Percentiles rank a stretch among this genome's conserved stretches.
Conservation (phyloP, 805 yeast genomes). For the Wickerhamiella nectarea region DNA sequence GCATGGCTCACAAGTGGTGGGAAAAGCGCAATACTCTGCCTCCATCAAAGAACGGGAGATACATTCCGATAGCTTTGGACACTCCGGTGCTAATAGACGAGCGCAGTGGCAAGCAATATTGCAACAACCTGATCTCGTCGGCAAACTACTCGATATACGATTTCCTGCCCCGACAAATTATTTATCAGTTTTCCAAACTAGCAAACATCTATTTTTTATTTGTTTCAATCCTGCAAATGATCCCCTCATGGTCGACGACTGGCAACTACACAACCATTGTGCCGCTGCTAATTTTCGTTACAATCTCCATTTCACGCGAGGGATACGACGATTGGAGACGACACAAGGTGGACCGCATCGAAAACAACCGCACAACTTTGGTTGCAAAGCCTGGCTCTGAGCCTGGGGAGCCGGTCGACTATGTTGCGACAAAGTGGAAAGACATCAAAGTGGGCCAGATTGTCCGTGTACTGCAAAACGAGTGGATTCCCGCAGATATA, state of each 20-base stretch:
- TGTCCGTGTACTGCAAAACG: conserved; percentile 57
- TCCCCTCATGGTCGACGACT: conserved; percentile 95
- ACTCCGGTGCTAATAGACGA: conserved; percentile 40
- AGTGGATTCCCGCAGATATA: conserved; percentile 90
- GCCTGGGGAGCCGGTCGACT: conserved; percentile 16
- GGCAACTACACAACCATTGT: conserved; percentile 90
- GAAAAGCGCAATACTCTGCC: conserved; percentile 22
- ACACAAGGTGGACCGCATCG: conserved; percentile 72
- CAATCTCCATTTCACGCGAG: conserved; percentile 81
- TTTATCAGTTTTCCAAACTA: conserved; percentile 82
- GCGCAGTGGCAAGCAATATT: conserved; percentile 47
- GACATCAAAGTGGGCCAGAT: conserved; percentile 80
- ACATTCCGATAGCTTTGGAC: conserved; percentile 41
- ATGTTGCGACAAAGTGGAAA: conserved; percentile 45
- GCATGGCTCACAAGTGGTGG: conserved; percentile 13
- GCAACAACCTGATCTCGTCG: conserved; percentile 62
- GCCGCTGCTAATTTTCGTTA: conserved; percentile 73
- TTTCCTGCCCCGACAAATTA: conserved; percentile 75
- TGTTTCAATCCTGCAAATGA: conserved; percentile 86
- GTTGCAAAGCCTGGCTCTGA: conserved; percentile 24
- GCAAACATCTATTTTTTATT: conserved; percentile 85
- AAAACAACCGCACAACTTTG: conserved; percentile 45
- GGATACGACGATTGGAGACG: conserved; percentile 88
- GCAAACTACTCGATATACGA: conserved; percentile 71
- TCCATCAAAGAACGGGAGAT: conserved; percentile 56